Base-by-base conservation (phyloP, 768 basidiomycete species). In the Coprinellus micaceus region DNA sequence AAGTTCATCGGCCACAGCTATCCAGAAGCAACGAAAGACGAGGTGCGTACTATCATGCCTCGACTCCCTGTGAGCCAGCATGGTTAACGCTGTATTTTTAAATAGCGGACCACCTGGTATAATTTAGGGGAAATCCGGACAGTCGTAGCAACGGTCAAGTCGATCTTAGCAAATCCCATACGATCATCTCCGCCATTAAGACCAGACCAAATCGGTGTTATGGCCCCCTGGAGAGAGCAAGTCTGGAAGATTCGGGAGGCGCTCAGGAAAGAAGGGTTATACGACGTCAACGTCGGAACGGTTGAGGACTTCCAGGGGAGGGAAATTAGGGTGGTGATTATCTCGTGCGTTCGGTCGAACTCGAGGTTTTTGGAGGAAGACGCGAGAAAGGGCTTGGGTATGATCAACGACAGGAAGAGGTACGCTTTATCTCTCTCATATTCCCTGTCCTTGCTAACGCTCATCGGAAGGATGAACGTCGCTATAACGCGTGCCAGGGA, bases 271-370 rank as follows among this genome's bases (percentile, higher is more conserved):
- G 74, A 74, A 36, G 65, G 64, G 29, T 61, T 78, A 45, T 63
- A 65, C 58, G 72, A 71, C 10, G 78, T 82, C 13, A 77, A 80
- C 61, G 79, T 82, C 44, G 80, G 80, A 6, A 82, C 76, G 40
- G 77, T 82, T 29, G 80, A 82, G 74, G 79, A 80, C 60, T 80
- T 76, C 57, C 80, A 80, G 71, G 78, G 80, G 39, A 71, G 80
- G 55, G 80, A 81, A 64, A 75, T 71, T 59, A 67, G 80, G 28
- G 75, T 79, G 9, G 69, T 80, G n/a, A 77, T 82, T 19, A 73
- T 82, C 21, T 79, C 78, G 21, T 80, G 78, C 61, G 79, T 82
- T 12, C 69, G 79, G 56, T 77, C 77, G 10, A 77, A 67, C 53
- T 59, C 66, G 10, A 67, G 79, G 19, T 82, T 80, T 57, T 54